phyloP scores from a whole-genome alignment of 768 basidiomycete species.

The Collybiopsis confluens region DNA sequence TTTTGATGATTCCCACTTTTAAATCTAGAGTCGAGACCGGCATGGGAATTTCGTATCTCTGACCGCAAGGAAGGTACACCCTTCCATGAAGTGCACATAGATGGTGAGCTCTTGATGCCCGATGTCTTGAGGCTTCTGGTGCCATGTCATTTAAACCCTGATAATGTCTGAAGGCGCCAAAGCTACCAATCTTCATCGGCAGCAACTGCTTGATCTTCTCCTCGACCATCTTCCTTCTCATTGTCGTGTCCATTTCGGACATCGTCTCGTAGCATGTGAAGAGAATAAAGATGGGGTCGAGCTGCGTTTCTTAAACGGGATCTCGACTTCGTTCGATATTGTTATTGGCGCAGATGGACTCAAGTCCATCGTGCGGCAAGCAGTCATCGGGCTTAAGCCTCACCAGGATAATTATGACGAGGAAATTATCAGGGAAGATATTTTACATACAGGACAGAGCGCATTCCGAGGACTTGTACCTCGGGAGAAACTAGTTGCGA shows the following conservation, averaged over 20 bases:
- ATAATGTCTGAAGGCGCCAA: not conserved
- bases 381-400: not conserved
- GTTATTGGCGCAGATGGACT: slow-evolving; percentile 37
- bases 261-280: slow-evolving; percentile 25
- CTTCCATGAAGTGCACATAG: not conserved
- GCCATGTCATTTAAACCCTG: too few relatives aligned
- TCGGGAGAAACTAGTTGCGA: slow-evolving; percentile 22
- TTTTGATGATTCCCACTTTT: not conserved
- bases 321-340: slow-evolving; percentile 42
- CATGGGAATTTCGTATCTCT: not conserved
- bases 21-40: not conserved
- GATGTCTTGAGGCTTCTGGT: too few relatives aligned
- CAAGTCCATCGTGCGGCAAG: slow-evolving; percentile 25
- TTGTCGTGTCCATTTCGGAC: slow-evolving; percentile 20
- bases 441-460: slow-evolving; percentile 37
- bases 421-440: slow-evolving; percentile 19
- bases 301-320: slow-evolving; percentile 42
- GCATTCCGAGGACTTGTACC: slow-evolving; percentile 36
- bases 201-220: slow-evolving; percentile 22
- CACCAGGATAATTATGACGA: slow-evolving; percentile 18
- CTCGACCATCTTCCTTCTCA: slow-evolving; percentile 14
- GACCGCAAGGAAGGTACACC: not conserved
- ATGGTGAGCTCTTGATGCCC: not conserved
- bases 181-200: slow-evolving; percentile 19
- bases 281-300: slow-evolving; percentile 13